phyloP scores from a whole-genome alignment of 805 yeast genomes.

The Candida nonsorbophila region DNA sequence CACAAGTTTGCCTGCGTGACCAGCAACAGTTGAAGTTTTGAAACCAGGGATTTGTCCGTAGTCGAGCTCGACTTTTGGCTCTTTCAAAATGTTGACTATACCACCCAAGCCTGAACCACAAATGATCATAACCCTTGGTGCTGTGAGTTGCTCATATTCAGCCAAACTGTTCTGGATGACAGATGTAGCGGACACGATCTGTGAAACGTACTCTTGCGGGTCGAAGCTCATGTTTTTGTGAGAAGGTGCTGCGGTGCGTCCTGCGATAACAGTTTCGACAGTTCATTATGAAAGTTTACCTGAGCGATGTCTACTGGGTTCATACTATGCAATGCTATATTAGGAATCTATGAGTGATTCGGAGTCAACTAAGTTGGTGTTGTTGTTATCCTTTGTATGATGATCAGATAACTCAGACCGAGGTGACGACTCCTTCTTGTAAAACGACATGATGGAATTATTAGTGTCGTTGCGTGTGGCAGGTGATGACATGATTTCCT shows the following conservation, averaged over 20 bases:
- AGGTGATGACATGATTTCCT: constrained; percentile 1
- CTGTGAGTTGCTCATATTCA: constrained; percentile 2
- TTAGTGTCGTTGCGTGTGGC: not conserved
- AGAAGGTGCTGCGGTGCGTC: too few relatives aligned
- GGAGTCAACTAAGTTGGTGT: too few relatives aligned
- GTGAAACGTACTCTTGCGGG: not conserved
- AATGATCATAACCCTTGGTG: constrained; percentile 69
- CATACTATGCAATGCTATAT: too few relatives aligned
- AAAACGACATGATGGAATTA: too few relatives aligned
- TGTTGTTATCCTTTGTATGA: too few relatives aligned
- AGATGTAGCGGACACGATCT: constrained; percentile 1
- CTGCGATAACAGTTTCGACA: too few relatives aligned
- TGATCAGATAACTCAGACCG: too few relatives aligned
- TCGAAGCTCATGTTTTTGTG: too few relatives aligned
- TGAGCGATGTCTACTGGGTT: too few relatives aligned
- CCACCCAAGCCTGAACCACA: constrained; percentile 97
- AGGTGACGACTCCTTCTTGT: too few relatives aligned
- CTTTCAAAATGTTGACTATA: constrained; percentile 52
- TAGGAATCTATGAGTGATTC: too few relatives aligned
- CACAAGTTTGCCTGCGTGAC: constrained; percentile 80
- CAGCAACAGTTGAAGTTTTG: constrained; percentile 75
- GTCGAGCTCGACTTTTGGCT: constrained; percentile 45
- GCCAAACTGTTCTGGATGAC: not conserved
- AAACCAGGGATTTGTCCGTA: constrained; percentile 78
- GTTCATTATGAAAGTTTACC: too few relatives aligned